Base-by-base conservation (phyloP, 805 yeast species). In the Teunomyces tritomae region DNA sequence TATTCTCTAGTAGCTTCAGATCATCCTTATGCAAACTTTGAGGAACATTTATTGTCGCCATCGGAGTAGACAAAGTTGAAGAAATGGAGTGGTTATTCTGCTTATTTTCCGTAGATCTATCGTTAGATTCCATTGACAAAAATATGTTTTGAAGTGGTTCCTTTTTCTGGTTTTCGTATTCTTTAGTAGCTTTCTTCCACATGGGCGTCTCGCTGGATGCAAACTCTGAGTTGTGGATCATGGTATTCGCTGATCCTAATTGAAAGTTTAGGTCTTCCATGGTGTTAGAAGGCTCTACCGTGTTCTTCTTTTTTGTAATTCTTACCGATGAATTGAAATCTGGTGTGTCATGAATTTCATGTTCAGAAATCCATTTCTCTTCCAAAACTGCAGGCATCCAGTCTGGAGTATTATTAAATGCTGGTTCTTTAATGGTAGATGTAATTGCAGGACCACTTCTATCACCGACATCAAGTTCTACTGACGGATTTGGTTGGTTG, bases 301-400 rank as follows among this genome's bases (percentile, higher is more conserved):
- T 29, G 3, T 45, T 35, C 2, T 13, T 20, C 41, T 49, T 53
- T 42, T 51, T 55, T 9, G 60, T 57, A 13, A 62, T 58, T 48
- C 64, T 50, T 1, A 64, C 67, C 5, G 64, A 60, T 8, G 65
- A 59, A n/a, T 49, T 47, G 35, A 61, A 56, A 34, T 58, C 63
- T 4, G 44, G 33, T 5, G 45, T 11, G n/a, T 49, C 45, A 6
- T 45, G 39, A 26, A 37, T 33, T 30, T 27, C 30, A n/a, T 39
- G 13, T 33, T 45, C 39, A 10, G 55, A 51, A 11, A 49, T 56
- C 76, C 76, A 72, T 45, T 62, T 63, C 5, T 65, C 72, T 27
- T 57, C 59, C 45, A 73, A 62, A 33, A 60, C 74, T 9, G 64
- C 49, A 0, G 77, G 76, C 76, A 73, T 72, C 77, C 76, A 72